Percentiles rank a stretch among this genome's conserved stretches.
These are phyloP conservation scores for Ilex paraguariensis DNA, from an alignment of 305 asterid genomes.

Conservation along the genomic window DNA sequence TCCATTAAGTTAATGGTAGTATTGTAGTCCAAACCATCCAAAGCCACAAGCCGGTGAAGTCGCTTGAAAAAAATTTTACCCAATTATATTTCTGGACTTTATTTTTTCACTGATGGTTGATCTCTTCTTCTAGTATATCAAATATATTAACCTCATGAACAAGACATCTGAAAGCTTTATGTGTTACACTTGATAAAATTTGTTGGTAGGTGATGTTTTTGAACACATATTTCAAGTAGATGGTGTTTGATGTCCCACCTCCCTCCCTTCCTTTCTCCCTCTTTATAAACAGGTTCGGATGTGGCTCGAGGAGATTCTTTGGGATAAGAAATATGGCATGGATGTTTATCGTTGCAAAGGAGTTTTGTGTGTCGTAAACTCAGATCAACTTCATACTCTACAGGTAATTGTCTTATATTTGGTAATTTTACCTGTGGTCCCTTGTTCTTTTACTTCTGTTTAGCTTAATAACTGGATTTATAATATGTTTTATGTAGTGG, in stretches of 20 bases:
- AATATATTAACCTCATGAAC: too few relatives aligned
- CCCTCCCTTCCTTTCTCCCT: background rate
- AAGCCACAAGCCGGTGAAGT: background rate
- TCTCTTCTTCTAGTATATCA: too few relatives aligned
- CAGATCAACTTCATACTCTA: slow-evolving; percentile 70
- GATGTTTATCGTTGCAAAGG: slow-evolving; percentile 98
- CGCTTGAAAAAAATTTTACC: background rate
- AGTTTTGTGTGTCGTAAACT: slow-evolving; percentile 51
- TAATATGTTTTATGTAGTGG: background rate
- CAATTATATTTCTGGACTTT: too few relatives aligned
- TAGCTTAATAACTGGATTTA: background rate
- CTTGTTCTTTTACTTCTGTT: background rate
- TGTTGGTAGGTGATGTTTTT: too few relatives aligned
- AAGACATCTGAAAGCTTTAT: too few relatives aligned
- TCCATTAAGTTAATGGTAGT: too few relatives aligned
- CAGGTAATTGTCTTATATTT: slow-evolving; percentile 47
- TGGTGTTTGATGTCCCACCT: background rate
- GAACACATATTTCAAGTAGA: background rate
- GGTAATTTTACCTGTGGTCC: background rate
- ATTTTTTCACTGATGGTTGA: too few relatives aligned
- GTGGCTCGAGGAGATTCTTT: slow-evolving; percentile 92
- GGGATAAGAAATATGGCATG: slow-evolving; percentile 90
- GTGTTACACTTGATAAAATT: too few relatives aligned
- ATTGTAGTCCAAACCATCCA: too few relatives aligned
- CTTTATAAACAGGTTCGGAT: slow-evolving; percentile 36